Conservation (phyloP, 2,329 filamentous ascomycete species). For the Nigrospora osmanthi region DNA sequence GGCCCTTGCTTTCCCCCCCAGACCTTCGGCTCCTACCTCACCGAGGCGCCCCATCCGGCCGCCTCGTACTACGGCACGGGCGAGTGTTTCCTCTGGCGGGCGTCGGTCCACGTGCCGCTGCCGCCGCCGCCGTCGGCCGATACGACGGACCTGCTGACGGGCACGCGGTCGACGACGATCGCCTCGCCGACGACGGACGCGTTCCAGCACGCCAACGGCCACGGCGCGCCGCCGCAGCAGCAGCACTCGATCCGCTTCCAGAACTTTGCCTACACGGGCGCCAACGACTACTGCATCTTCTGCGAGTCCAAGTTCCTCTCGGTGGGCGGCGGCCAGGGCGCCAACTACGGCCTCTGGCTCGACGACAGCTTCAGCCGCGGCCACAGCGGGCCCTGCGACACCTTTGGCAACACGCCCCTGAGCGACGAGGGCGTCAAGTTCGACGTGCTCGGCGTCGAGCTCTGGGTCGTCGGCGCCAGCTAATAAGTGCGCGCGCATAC, state of each 20-base stretch:
- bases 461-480: conserved; percentile 75
- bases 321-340: conserved; percentile 73
- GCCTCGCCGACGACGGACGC: conserved; percentile 12
- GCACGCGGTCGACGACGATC: conserved; percentile 33
- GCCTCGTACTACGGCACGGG: conserved; percentile 91
- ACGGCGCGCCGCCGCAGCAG: conserved; percentile 15
- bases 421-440: conserved; percentile 93
- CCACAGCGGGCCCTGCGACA: conserved; percentile 75
- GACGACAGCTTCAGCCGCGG: conserved; percentile 79
- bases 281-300: conserved; percentile 95
- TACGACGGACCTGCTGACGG: conserved; percentile 32
- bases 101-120: conserved; percentile 56
- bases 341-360: conserved; percentile 89
- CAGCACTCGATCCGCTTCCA: conserved; percentile 84
- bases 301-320: conserved; percentile 74
- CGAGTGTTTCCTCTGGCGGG: conserved; percentile 90
- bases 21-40: conserved; percentile 91
- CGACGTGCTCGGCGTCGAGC: conserved; percentile 79
- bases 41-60: conserved; percentile 73
- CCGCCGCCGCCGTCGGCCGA: conserved; percentile 61
- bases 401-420: conserved; percentile 89
- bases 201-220: conserved; percentile 7
- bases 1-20: conserved; percentile 16
- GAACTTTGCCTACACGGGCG: conserved; percentile 89
- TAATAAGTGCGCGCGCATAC: background rate